These are phyloP conservation scores for Sclerotinia subarctica DNA, from an alignment of 2,329 filamentous ascomycete species.

Conservation along the genomic window DNA sequence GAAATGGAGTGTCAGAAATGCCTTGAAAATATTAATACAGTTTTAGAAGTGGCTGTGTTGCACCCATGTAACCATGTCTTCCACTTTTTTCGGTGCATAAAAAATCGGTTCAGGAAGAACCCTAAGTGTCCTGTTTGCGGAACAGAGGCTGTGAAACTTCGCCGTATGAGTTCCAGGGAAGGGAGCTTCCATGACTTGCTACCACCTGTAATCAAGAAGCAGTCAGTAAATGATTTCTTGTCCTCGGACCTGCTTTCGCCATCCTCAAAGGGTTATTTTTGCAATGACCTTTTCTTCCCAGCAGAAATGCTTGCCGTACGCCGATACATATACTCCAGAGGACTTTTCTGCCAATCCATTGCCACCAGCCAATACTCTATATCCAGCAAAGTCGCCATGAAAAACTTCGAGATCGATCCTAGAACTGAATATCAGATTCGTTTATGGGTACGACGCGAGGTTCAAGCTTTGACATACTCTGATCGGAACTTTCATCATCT, in stretches of 20 bases:
- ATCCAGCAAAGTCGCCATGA: not conserved
- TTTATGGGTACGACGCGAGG: not conserved
- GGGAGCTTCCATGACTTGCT: not conserved
- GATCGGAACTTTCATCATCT: not conserved
- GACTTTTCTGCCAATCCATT: not conserved
- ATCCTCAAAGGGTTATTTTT: too few relatives aligned
- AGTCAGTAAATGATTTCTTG: too few relatives aligned
- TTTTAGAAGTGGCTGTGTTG: not conserved
- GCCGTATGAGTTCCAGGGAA: not conserved
- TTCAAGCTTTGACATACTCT: not conserved
- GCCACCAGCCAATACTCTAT: not conserved
- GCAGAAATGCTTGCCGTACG: not conserved
- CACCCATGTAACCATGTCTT: not conserved
- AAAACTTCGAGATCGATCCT: not conserved
- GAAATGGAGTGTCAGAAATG: not conserved
- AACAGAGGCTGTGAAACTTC: not conserved
- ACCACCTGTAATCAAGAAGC: not conserved
- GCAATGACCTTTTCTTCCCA: fast-evolving
- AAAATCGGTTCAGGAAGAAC: not conserved
- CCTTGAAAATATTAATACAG: not conserved
- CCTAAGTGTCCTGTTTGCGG: not conserved
- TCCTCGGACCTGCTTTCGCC: too few relatives aligned
- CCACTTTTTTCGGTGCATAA: not conserved
- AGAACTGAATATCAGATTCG: not conserved
- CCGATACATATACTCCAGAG: not conserved